A percentile compares a stretch with the other conserved stretches of the same genome.
Conservation (phyloP, 2,329 filamentous ascomycete genomes). For the Xylaria hypoxylon region DNA sequence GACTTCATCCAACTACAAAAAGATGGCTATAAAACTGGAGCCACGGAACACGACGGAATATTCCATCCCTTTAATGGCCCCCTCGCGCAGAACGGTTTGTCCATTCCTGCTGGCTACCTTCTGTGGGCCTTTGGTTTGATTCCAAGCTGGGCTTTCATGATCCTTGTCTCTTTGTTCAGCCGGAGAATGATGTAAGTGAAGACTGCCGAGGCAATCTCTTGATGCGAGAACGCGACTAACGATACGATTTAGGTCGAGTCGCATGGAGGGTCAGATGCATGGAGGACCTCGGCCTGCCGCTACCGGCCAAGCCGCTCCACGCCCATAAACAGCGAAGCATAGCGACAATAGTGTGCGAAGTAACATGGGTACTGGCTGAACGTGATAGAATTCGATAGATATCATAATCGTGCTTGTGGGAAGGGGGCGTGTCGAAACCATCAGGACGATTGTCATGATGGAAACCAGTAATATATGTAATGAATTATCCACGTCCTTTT, state of each 20-base stretch:
- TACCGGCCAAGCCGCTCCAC: conserved; percentile 46
- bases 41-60: conserved; percentile 66
- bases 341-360: conserved; percentile 7
- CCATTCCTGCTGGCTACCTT: conserved; percentile 73
- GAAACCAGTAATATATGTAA: conserved; percentile 40
- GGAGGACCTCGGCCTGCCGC: conserved; percentile 44
- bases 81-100: conserved; percentile 70
- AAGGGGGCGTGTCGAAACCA: not conserved
- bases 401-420: not conserved
- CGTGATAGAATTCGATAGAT: conserved; percentile 1
- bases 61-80: conserved; percentile 82
- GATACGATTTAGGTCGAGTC: conserved; percentile 39
- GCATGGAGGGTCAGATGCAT: conserved; percentile 45
- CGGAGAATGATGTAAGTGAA: conserved; percentile 79
- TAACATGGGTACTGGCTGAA: not conserved
- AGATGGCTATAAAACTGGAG: conserved; percentile 57
- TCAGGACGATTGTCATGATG: conserved; percentile 1
- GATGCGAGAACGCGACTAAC: conserved; percentile 35
- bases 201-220: not conserved
- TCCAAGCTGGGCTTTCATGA: conserved; percentile 83
- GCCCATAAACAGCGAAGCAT: conserved; percentile 40
- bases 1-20: conserved; percentile 72
- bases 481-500: conserved; percentile 32
- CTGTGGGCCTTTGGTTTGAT: conserved; percentile 75
- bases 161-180: conserved; percentile 78